These are phyloP conservation scores for Cladosporium colombiae DNA, from an alignment of 2,329 filamentous ascomycete genomes.

Conservation along the genomic window DNA sequence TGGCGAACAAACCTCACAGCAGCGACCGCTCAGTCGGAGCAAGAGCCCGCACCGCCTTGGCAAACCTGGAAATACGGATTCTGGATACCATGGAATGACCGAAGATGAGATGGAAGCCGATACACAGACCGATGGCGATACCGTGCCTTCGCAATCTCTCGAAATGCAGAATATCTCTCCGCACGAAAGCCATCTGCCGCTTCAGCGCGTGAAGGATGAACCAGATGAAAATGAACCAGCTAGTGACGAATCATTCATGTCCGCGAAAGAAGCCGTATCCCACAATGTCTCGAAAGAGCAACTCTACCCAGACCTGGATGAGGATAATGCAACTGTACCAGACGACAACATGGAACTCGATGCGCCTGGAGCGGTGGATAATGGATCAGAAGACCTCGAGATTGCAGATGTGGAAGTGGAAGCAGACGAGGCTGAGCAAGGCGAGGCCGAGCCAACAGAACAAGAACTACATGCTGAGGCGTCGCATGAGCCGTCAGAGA, in stretches of 20 bases:
- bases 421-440: conserved; percentile 38
- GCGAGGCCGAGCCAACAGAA: conserved; percentile 42
- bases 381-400: conserved; percentile 43
- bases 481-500: conserved; percentile 59
- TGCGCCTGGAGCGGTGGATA: conserved; percentile 31
- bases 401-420: conserved; percentile 42
- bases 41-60: conserved; percentile 38
- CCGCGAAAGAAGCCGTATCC: conserved; percentile 47
- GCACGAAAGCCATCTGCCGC: conserved; percentile 33
- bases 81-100: conserved; percentile 70
- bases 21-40: conserved; percentile 32
- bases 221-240: conserved; percentile 30
- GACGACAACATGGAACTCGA: conserved; percentile 27
- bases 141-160: conserved; percentile 15
- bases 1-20: conserved; percentile 37
- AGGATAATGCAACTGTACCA: conserved; percentile 32
- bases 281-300: conserved; percentile 25
- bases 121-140: conserved; percentile 15
- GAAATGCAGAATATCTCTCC: conserved; percentile 27
- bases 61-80: conserved; percentile 54
- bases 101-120: conserved; percentile 54
- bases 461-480: conserved; percentile 37
- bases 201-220: conserved; percentile 30
- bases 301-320: conserved; percentile 34
- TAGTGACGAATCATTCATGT: conserved; percentile 50